Base-by-base conservation (phyloP, 352 stramenopile genomes). In the Pythium volutum region DNA sequence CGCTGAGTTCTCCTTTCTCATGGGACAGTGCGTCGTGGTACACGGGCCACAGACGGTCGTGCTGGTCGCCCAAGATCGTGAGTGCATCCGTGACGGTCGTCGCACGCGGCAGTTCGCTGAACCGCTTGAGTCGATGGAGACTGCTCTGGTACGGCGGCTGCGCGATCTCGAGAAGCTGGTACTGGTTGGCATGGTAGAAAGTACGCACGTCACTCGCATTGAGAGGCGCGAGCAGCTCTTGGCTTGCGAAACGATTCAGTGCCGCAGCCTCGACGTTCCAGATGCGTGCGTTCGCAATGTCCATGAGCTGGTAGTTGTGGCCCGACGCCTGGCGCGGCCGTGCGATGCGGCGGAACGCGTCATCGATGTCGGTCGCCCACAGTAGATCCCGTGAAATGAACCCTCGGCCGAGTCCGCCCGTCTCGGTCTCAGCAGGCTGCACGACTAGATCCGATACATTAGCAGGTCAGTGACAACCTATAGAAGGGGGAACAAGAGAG, bases 261-360 rank as follows among this genome's bases (percentile, higher is more conserved):
- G 82, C 85, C 14, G 82, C 82, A 7, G 77, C 78, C 55, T 91
- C 82, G 22, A 91, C 70, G 55, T 91, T 91, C 73, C 75, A 87
- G 29, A 89, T 72, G 14, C 77, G 69, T 7, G 55, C 56, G 20
- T 43, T 55, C 31, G 34, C 15, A 12, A 88, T 48, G 47, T 91
- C 76, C 82, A 91, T 88, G 52, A 91, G 67, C 74, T 91, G 82
- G 60, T 87, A 88, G 66, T 89, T 91, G 61, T 91, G 82, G 18
- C 79, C 82, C 14, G 79, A 71, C 31, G 78, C 78, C 65, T 91
- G 79, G 33, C 71, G 59, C 2, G 62, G 55, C 15, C 73, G 67
- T 1, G 73, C 84, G 61, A 87, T 83, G 54, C 77, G 78, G 9
- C 51, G 67, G 48, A 88, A 74, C 9, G 82, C 82, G 56, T 91